Evolutionary conservation across 331 rosid species (phyloP), one percentile per base, ranked within the genome.

Genomic region (Rosa hybrid): DNA sequence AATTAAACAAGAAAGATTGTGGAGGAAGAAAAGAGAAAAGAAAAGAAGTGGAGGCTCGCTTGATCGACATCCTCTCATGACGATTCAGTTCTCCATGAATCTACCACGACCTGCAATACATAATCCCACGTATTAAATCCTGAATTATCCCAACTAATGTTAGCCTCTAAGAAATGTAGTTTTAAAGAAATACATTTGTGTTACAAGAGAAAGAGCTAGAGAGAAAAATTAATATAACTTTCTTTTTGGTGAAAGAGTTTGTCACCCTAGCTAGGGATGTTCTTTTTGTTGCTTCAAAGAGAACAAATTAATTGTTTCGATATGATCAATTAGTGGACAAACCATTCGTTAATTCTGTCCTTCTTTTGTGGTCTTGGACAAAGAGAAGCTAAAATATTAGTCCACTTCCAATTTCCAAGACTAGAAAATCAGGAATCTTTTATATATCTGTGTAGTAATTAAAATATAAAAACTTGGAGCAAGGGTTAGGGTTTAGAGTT

Each of bases 381-480:
- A 30, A 14, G 12, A 65, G 45, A 38, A 64, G 70, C n/a, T 6
- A 64, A 30, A 63, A 6, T 27, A 30, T 34, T 14, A 25, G 21
- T 30, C 21, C 45, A 13, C 62, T 12, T 56, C 78, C 78, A 75
- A 75, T 48, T 75, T 41, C 78, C 78, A 3, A 57, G 42, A 59
- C 78, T 42, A 75, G 38, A 10, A 14, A 41, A 42, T 44, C 72
- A 30, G 44, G 20, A 64, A 34, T 64, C 42, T 63, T 63, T 60
- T 60, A 51, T 34, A 13, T 53, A n/a, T 57, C 23, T 57, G 53
- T 57, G 73, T 34, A 1, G 42, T 38, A 67, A 16, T 39, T 16
- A 18, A 34, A 65, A 14, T 65, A 65, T 30, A 34, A 14, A 34
- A 13, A 34, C 13, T 38, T 67, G 71, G 71, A 14, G 45, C 72